Percentiles rank a stretch among this genome's conserved stretches.
phyloP scores from a whole-genome alignment of 2,329 filamentous ascomycete genomes.

The Venturia aucupariae region DNA sequence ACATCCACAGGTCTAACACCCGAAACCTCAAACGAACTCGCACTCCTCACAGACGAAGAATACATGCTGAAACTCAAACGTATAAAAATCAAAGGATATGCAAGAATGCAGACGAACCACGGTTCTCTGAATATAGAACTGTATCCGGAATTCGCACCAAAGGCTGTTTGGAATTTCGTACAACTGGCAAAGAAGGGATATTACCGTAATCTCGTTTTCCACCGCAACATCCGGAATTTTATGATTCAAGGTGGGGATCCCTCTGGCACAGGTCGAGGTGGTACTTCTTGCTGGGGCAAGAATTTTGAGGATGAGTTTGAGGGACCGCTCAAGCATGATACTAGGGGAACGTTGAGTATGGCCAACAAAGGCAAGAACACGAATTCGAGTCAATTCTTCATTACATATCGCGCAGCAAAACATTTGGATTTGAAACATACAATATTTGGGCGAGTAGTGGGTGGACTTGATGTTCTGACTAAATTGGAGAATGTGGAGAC shows the following conservation, averaged over 20 bases:
- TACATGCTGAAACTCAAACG: conserved; percentile 90
- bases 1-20: conserved; percentile 91
- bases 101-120: conserved; percentile 74
- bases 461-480: conserved; percentile 60
- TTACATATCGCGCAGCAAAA: conserved; percentile 73
- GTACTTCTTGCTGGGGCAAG: conserved; percentile 84
- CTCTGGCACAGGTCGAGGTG: conserved; percentile 84
- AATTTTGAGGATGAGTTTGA: conserved; percentile 92
- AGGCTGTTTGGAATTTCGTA: conserved; percentile 95
- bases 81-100: conserved; percentile 85
- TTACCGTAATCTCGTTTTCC: conserved; percentile 76
- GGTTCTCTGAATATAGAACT: conserved; percentile 84
- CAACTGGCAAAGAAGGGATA: conserved; percentile 81
- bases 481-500: conserved; percentile 69
- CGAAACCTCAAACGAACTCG: conserved; percentile 78
- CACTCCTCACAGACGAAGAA: conserved; percentile 83
- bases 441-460: conserved; percentile 83
- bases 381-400: conserved; percentile 91
- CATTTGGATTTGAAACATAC: conserved; percentile 95
- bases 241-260: conserved; percentile 98
- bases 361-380: conserved; percentile 98
- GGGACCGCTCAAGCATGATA: conserved; percentile 74
- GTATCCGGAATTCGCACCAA: conserved; percentile 81
- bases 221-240: conserved; percentile 89
- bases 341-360: conserved; percentile 78